phyloP scores from a whole-genome alignment of 225 moss, liverwort and hornwort species.

The Climacium dendroides region DNA sequence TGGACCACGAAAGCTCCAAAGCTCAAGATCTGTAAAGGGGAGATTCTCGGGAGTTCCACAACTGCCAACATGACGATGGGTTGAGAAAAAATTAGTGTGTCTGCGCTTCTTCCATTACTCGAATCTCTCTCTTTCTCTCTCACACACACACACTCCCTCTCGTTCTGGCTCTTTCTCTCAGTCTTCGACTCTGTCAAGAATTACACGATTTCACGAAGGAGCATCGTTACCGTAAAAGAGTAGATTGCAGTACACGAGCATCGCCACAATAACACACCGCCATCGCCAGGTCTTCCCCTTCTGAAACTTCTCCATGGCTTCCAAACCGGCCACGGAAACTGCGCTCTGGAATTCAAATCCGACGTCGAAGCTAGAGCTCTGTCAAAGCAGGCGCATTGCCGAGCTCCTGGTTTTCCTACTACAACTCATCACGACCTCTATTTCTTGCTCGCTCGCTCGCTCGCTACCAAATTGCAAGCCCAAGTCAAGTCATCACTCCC shows the following conservation, averaged over 20 bases:
- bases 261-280: neutral
- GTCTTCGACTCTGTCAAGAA: neutral
- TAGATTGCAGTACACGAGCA: conserved; percentile 13
- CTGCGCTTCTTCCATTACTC: neutral
- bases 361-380: neutral
- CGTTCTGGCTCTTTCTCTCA: neutral
- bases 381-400: neutral
- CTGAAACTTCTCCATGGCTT: neutral
- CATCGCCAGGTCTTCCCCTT: neutral
- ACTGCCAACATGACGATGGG: neutral
- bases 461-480: neutral
- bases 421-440: neutral
- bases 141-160: neutral
- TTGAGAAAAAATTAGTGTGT: neutral
- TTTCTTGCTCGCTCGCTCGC: neutral
- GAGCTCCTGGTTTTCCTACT: neutral
- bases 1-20: conserved; percentile 1
- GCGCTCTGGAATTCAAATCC: neutral
- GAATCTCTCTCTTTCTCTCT: neutral
- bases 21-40: conserved; percentile 8
- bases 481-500: neutral
- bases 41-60: neutral
- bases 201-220: neutral
- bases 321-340: neutral
- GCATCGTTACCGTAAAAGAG: neutral